Evolutionary conservation across 495 filamentous ascomycete genomes (phyloP).

Genomic region (Thermochaetoides thermophila): DNA sequence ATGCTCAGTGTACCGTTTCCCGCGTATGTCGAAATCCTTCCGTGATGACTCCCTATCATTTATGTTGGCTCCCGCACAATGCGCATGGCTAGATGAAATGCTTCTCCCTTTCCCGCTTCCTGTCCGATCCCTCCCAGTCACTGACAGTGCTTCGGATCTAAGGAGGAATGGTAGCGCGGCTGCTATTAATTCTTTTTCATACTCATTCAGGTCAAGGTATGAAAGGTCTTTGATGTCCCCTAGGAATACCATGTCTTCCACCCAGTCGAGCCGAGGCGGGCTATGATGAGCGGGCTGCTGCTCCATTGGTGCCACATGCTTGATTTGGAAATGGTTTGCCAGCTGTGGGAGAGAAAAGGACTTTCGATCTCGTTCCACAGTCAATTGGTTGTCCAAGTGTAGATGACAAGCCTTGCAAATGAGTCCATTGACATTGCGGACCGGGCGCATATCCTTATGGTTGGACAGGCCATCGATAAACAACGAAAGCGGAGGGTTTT

Average conservation of each 20-base stretch:
- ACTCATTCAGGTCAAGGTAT: conserved; percentile 27
- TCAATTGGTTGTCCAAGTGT: conserved; percentile 18
- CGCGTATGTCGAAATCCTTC: too few relatives aligned
- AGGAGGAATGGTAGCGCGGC: conserved; percentile 51
- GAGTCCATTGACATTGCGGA: conserved; percentile 50
- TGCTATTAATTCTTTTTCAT: conserved; percentile 44
- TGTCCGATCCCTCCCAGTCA: too few relatives aligned
- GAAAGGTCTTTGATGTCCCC: conserved; percentile 37
- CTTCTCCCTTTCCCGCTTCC: too few relatives aligned
- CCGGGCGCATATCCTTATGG: conserved; percentile 47
- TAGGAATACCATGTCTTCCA: conserved; percentile 53
- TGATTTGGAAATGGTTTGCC: conserved; percentile 50
- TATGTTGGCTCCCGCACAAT: too few relatives aligned
- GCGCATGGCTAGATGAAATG: too few relatives aligned
- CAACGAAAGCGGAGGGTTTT: conserved; percentile 40
- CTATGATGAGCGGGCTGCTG: conserved; percentile 6
- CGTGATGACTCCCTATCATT: too few relatives aligned
- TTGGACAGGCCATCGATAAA: conserved; percentile 54
- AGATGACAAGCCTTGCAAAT: conserved; percentile 46
- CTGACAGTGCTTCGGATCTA: too few relatives aligned
- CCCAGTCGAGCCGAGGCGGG: conserved; percentile 40
- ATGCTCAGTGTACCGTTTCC: too few relatives aligned
- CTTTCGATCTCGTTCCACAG: conserved; percentile 28
- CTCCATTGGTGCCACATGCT: conserved; percentile 33
- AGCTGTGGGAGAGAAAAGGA: conserved; percentile 46